Percentiles rank a stretch among this genome's conserved stretches.
These are phyloP conservation scores for Moricandia arvensis DNA, from an alignment of 345 rosid genomes.

Conservation along the genomic window DNA sequence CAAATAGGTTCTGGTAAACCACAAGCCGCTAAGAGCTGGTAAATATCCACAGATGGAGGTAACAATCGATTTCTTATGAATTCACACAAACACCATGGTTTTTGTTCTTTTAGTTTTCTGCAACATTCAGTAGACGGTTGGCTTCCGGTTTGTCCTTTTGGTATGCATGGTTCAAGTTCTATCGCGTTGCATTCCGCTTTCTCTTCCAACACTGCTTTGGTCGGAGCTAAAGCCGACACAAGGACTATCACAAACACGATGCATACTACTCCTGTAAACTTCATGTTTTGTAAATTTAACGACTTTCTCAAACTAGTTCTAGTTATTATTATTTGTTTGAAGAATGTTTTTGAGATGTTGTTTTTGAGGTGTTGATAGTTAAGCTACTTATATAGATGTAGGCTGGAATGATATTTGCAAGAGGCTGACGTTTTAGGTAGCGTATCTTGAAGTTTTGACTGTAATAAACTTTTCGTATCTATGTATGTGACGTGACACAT, in stretches of 20 bases:
- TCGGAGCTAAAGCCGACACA: background rate
- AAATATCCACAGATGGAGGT: background rate
- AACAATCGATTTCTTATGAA: background rate
- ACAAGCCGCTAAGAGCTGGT: background rate
- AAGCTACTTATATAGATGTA: background rate
- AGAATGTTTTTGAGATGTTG: slow-evolving; percentile 5
- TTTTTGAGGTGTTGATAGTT: background rate
- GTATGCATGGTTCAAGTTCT: background rate
- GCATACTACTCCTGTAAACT: background rate
- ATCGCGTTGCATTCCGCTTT: background rate
- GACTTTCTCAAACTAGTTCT: background rate
- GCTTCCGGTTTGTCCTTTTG: background rate
- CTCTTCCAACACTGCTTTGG: background rate
- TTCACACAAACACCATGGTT: background rate
- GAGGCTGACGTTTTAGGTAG: background rate
- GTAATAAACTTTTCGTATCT: background rate
- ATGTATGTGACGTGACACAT: background rate
- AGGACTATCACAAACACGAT: background rate
- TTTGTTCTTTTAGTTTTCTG: background rate
- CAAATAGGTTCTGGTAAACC: background rate
- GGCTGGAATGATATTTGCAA: background rate
- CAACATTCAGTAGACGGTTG: background rate
- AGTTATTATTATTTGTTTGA: background rate
- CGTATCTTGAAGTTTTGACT: background rate
- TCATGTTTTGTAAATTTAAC: slow-evolving; percentile 1